Evolutionary conservation across 305 asterid genomes (phyloP), one percentile per base, ranked within the genome.

Genomic region (Fraxinus albicans): DNA sequence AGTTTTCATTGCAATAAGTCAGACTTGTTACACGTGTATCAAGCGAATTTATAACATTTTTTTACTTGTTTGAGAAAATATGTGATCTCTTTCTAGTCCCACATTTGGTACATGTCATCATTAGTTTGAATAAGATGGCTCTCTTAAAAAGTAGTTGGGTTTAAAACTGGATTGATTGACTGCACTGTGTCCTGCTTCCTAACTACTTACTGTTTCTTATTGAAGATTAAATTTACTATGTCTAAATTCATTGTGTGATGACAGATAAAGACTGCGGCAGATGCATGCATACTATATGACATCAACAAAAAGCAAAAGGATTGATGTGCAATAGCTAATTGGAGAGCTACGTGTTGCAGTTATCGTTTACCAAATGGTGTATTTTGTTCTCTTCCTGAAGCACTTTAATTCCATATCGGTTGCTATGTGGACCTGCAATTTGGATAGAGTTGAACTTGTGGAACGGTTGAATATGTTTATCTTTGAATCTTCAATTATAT

Each of bases 181-280:
- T 60, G 12, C 31, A 63, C 31, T 8, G 15, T 63, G 12, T 21
- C 72, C 65, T 55, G 65, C 65, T 55, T 55, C 65, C 65, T 55
- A n/a, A n/a, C 10, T 55, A 55, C n/a, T 55, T 55, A 55, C 65
- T n/a, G 19, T 19, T 0, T 3, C 9, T 15, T n/a, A 0, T 53
- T 1, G 65, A 53, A 53, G 65, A 5, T 17, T 1, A 4, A 53
- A n/a, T 44, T 76, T 27, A 76, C 19, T 1, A 15, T 21, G 73
- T 81, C 77, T 70, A 58, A 79, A 19, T 78, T 79, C 53, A 19
- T 86, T 82, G 82, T 85, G n/a, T 75, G 81, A 27, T 81, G 76
- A 84, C 96, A 95, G 97, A 90, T 95, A 89, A 95, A 95, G 87
- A 91, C 95, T 17, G 97, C 99, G 4, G 95, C 98, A 36, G 97